Evolutionary conservation across 257 asterid species (phyloP).

Genomic region (Lavandula angustifolia): DNA sequence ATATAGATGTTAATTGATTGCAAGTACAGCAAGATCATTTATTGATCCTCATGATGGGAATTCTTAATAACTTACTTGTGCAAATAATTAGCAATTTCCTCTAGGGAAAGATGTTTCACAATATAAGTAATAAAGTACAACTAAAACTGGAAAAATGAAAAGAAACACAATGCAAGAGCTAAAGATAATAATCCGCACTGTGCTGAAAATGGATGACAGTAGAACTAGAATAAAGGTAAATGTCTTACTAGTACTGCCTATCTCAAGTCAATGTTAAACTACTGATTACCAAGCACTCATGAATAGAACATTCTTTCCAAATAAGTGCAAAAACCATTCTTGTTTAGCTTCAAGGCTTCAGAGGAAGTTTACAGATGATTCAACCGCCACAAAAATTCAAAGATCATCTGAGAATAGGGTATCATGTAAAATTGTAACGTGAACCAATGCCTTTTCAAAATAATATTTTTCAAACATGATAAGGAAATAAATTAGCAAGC

Average conservation of each 20-base stretch:
- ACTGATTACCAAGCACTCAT: conserved; percentile 8
- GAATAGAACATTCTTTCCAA: conserved; percentile 7
- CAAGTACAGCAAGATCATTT: neutral
- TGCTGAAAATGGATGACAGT: neutral
- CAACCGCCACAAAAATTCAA: conserved; percentile 11
- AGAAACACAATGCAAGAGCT: neutral
- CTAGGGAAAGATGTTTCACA: too few relatives aligned
- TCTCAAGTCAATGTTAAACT: neutral
- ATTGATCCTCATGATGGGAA: neutral
- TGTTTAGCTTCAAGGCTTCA: conserved; percentile 15
- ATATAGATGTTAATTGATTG: neutral
- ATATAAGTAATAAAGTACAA: neutral
- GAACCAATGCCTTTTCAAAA: neutral
- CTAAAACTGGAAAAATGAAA: conserved; percentile 1
- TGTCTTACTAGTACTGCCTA: neutral
- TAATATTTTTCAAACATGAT: neutral
- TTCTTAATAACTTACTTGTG: neutral
- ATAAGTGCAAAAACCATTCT: neutral
- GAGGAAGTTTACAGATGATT: neutral
- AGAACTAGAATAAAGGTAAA: neutral
- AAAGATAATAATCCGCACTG: conserved; percentile 9
- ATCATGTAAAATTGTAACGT: neutral
- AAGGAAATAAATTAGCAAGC: conserved; percentile 4
- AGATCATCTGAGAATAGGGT: neutral
- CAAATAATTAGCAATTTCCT: neutral